phyloP scores from a whole-genome alignment of 148 eudicot genomes.

The Mesembryanthemum crystallinum region DNA sequence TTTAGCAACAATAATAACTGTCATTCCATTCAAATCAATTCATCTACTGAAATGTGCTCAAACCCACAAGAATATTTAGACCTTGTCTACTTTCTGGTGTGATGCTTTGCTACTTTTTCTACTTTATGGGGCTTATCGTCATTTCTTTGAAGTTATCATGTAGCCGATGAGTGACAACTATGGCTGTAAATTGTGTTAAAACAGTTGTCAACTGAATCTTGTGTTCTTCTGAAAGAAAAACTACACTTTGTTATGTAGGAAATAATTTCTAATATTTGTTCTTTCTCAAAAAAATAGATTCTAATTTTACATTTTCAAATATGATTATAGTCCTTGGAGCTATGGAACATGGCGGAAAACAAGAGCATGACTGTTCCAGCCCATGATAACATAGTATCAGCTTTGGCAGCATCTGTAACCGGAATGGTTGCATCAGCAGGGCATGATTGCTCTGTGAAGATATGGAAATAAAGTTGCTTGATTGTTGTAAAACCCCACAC shows the following conservation, averaged over 20 bases:
- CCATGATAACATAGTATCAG: constrained; percentile 81
- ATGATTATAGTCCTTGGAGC: constrained; percentile 74
- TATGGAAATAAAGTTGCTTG: constrained; percentile 55
- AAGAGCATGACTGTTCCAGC: constrained; percentile 91
- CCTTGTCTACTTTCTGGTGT: background rate
- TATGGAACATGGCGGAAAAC: constrained; percentile 96
- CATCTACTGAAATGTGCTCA: background rate
- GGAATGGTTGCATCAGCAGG: constrained; percentile 99
- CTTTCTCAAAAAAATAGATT: background rate
- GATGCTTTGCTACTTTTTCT: constrained; percentile 1
- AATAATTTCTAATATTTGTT: background rate
- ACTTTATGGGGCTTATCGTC: background rate
- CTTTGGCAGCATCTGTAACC: constrained; percentile 68
- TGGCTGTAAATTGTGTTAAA: background rate
- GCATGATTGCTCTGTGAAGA: constrained; percentile 79
- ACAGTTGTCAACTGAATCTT: background rate
- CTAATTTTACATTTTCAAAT: background rate
- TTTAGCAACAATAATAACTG: too few species aligned
- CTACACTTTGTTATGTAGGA: background rate
- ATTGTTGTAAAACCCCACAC: background rate
- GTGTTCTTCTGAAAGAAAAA: background rate
- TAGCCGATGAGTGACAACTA: background rate
- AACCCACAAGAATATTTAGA: background rate
- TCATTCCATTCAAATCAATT: background rate
- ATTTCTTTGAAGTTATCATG: background rate